phyloP scores from a whole-genome alignment of 768 basidiomycete species.

The Tulasnella sp. region DNA sequence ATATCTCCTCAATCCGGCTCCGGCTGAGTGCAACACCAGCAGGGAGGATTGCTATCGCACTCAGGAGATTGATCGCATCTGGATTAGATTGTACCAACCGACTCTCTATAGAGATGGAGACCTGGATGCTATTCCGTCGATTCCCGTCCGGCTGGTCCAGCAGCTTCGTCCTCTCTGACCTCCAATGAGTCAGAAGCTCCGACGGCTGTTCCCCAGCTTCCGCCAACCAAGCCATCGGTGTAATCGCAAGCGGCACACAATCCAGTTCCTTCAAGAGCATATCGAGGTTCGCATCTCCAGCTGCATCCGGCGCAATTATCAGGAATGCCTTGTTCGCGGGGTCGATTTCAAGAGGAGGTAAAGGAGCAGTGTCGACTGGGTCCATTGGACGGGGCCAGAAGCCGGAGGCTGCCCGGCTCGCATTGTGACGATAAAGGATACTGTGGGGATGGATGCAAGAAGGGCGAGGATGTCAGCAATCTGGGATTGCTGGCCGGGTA shows the following conservation, averaged over 20 bases:
- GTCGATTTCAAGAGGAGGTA: not conserved
- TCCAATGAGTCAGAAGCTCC: slow-evolving; percentile 9
- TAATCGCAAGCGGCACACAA: slow-evolving; percentile 27
- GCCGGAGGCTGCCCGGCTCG: slow-evolving; percentile 15
- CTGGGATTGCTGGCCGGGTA: slow-evolving; percentile 17
- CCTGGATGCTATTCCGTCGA: slow-evolving; percentile 19
- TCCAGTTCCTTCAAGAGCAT: slow-evolving; percentile 22
- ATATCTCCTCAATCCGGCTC: not conserved
- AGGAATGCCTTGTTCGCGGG: slow-evolving; percentile 19
- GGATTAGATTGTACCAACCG: slow-evolving; percentile 18
- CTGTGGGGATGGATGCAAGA: slow-evolving; percentile 21
- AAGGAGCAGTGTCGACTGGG: not conserved
- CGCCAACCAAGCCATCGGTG: slow-evolving; percentile 25
- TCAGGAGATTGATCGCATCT: slow-evolving; percentile 20
- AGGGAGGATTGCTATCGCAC: slow-evolving; percentile 22
- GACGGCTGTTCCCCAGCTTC: slow-evolving; percentile 6
- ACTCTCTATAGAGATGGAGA: slow-evolving; percentile 22
- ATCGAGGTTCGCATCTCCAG: slow-evolving; percentile 20
- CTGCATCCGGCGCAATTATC: slow-evolving; percentile 19
- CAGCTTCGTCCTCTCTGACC: not conserved
- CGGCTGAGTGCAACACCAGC: slow-evolving; percentile 19
- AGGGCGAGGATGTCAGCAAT: slow-evolving; percentile 23
- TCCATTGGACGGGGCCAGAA: slow-evolving; percentile 4
- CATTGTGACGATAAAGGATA: slow-evolving; percentile 29
- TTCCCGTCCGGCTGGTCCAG: not conserved